phyloP scores from a whole-genome alignment of 2,329 filamentous ascomycete species.

The Fusarium secorum region DNA sequence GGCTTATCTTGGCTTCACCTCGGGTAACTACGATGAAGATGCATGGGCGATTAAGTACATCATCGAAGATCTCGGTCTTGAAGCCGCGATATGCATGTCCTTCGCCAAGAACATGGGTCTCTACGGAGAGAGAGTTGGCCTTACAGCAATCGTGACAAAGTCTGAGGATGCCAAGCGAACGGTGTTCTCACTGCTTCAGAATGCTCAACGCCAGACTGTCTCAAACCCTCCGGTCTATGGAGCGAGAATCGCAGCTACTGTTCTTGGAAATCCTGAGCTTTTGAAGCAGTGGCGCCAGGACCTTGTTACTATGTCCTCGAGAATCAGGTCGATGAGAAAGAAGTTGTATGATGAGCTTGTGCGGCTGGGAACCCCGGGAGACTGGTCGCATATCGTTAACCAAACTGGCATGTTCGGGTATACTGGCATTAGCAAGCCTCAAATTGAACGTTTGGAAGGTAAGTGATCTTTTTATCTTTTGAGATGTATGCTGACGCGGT shows the following conservation, averaged over 20 bases:
- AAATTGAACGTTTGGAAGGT: slow-evolving; percentile 52
- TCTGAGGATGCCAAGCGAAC: slow-evolving; percentile 25
- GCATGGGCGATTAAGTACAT: slow-evolving; percentile 37
- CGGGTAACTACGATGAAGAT: slow-evolving; percentile 35
- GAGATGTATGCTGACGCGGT: background rate
- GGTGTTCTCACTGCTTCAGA: slow-evolving; percentile 44
- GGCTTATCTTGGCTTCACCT: slow-evolving; percentile 38
- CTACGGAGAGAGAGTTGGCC: slow-evolving; percentile 50
- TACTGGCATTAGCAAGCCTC: slow-evolving; percentile 58
- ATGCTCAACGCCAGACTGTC: slow-evolving; percentile 46
- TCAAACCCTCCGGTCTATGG: slow-evolving; percentile 50
- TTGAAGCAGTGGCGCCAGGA: slow-evolving; percentile 47
- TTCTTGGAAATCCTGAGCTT: slow-evolving; percentile 43
- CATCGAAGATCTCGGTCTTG: slow-evolving; percentile 48
- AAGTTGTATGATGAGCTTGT: slow-evolving; percentile 46
- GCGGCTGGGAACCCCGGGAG: slow-evolving; percentile 45
- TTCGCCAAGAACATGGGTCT: slow-evolving; percentile 68
- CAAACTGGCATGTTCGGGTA: slow-evolving; percentile 54
- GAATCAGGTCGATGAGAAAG: slow-evolving; percentile 48
- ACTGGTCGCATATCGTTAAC: slow-evolving; percentile 49
- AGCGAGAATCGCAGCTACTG: slow-evolving; percentile 45
- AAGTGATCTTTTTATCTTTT: background rate
- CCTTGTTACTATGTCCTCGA: slow-evolving; percentile 47
- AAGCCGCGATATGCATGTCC: slow-evolving; percentile 65
- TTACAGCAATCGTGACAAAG: slow-evolving; percentile 41